Percentiles rank a stretch among this genome's conserved stretches.
These are phyloP conservation scores for Trypanosoma mega DNA, from an alignment of 208 protist genomes.

Conservation along the genomic window DNA sequence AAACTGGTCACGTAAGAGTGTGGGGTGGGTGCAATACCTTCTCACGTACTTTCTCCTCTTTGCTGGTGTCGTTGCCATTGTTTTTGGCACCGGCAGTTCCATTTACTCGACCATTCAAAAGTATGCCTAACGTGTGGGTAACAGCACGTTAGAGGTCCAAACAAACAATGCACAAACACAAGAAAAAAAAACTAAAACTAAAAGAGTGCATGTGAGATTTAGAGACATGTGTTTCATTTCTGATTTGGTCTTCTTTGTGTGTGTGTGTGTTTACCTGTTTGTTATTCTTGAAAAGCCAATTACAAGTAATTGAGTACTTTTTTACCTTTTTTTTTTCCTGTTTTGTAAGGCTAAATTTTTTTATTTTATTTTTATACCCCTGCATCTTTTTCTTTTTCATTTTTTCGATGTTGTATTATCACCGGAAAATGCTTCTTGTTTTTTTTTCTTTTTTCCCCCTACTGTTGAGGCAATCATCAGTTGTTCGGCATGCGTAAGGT, in stretches of 20 bases:
- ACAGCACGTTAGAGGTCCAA: no score
- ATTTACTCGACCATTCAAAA: no score
- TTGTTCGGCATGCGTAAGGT: no score
- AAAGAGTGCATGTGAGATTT: background rate
- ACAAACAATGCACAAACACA: no score
- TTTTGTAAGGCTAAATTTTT: slow-evolving; percentile 12
- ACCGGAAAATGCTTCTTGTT: no score
- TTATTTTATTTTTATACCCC: slow-evolving; percentile 19
- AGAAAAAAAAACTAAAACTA: no score
- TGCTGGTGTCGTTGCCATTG: slow-evolving; percentile 41
- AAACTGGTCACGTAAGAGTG: slow-evolving; percentile 36
- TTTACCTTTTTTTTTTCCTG: slow-evolving; percentile 24
- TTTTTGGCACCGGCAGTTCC: slow-evolving; percentile 44
- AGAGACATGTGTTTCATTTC: slow-evolving; percentile 22
- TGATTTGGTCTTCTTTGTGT: background rate
- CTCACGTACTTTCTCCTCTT: slow-evolving; percentile 18
- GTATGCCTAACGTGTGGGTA: no score
- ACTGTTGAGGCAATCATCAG: no score
- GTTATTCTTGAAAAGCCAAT: background rate
- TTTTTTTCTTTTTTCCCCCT: no score
- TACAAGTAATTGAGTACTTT: no score
- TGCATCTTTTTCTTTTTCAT: slow-evolving; percentile 1
- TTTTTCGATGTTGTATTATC: background rate
- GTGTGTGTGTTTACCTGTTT: slow-evolving; percentile 1
- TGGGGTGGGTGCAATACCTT: slow-evolving; percentile 11